Evolutionary conservation across 208 protist genomes (phyloP).

Genomic region (Crithidia mellificae): DNA sequence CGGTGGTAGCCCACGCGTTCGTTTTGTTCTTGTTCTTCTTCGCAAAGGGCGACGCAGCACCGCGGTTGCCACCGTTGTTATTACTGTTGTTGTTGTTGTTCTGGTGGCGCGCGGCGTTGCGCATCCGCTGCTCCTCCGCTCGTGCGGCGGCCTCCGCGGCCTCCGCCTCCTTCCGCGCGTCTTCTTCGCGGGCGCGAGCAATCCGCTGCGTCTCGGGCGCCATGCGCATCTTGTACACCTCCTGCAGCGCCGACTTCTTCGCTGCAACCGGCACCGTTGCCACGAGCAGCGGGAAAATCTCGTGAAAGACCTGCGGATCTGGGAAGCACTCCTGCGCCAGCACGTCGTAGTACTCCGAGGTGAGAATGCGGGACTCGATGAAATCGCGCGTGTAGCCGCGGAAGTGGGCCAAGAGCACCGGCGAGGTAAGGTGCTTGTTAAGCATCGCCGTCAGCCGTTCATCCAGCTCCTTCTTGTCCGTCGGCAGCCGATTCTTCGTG

Average conservation of each 20-base stretch:
- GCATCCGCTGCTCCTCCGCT: constrained; percentile 20
- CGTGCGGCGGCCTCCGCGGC: constrained; percentile 27
- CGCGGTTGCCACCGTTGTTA: constrained; percentile 2
- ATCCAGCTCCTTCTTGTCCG: constrained; percentile 39
- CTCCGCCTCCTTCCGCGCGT: constrained; percentile 46
- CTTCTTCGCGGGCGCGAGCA: constrained; percentile 47
- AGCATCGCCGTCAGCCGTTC: constrained; percentile 49
- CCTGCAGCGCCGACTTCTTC: constrained; percentile 56
- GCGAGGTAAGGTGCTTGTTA: constrained; percentile 38
- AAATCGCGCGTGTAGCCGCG: constrained; percentile 59
- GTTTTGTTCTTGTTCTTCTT: constrained; percentile 36
- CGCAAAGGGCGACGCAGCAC: constrained; percentile 6
- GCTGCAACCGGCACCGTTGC: constrained; percentile 56
- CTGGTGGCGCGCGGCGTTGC: constrained; percentile 10
- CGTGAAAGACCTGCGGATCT: constrained; percentile 45
- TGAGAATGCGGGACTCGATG: constrained; percentile 58
- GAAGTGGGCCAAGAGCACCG: constrained; percentile 48
- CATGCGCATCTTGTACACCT: constrained; percentile 77
- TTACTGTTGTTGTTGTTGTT: constrained; percentile 2
- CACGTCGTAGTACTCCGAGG: constrained; percentile 70
- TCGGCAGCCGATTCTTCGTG: constrained; percentile 39
- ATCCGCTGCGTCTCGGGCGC: constrained; percentile 68
- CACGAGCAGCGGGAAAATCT: constrained; percentile 77
- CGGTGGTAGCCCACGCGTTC: constrained; percentile 52
- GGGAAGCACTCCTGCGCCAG: constrained; percentile 56